These are phyloP conservation scores for Chalciporus sp. DNA, from an alignment of 1,284 basidiomycete species.

Conservation along the genomic window DNA sequence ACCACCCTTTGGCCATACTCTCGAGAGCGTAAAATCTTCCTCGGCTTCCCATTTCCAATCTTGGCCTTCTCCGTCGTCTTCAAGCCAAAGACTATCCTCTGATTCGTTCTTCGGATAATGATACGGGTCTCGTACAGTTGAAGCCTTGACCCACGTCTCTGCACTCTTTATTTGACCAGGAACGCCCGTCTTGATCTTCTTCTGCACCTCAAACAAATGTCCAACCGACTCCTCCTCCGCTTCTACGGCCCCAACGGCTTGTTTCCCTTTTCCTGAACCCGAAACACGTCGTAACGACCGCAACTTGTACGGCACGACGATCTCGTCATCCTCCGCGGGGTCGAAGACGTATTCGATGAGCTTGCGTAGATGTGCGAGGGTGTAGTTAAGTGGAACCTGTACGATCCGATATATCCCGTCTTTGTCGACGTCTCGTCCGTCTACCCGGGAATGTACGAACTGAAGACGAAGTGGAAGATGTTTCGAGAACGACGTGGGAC, in stretches of 20 bases:
- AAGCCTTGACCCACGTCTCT: slow-evolving; percentile 53
- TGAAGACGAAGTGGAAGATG: slow-evolving; percentile 72
- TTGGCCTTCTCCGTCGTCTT: slow-evolving; percentile 23
- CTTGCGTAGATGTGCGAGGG: slow-evolving; percentile 63
- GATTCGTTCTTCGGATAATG: slow-evolving; percentile 40
- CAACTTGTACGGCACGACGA: slow-evolving; percentile 18
- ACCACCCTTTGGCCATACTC: slow-evolving; percentile 56
- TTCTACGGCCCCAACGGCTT: slow-evolving; percentile 6
- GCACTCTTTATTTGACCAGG: slow-evolving; percentile 58
- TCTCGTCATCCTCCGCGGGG: slow-evolving; percentile 25
- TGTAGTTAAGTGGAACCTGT: slow-evolving; percentile 71
- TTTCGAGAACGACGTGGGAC: slow-evolving; percentile 47
- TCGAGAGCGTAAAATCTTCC: slow-evolving; percentile 58
- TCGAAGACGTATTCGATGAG: slow-evolving; percentile 67
- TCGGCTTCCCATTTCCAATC: slow-evolving; percentile 66
- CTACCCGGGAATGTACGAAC: slow-evolving; percentile 41
- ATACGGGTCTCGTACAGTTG: slow-evolving; percentile 58
- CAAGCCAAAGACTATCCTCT: slow-evolving; percentile 28
- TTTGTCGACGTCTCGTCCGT: slow-evolving; percentile 24
- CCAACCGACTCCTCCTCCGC: slow-evolving; percentile 23
- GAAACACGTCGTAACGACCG: slow-evolving; percentile 15
- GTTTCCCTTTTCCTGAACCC: slow-evolving; percentile 22
- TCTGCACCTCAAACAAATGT: slow-evolving; percentile 63
- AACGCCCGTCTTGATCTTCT: slow-evolving; percentile 45
- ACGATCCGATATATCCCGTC: slow-evolving; percentile 63